Evolutionary conservation across 768 basidiomycete genomes (phyloP).

Genomic region (Agrocybe pediades): DNA sequence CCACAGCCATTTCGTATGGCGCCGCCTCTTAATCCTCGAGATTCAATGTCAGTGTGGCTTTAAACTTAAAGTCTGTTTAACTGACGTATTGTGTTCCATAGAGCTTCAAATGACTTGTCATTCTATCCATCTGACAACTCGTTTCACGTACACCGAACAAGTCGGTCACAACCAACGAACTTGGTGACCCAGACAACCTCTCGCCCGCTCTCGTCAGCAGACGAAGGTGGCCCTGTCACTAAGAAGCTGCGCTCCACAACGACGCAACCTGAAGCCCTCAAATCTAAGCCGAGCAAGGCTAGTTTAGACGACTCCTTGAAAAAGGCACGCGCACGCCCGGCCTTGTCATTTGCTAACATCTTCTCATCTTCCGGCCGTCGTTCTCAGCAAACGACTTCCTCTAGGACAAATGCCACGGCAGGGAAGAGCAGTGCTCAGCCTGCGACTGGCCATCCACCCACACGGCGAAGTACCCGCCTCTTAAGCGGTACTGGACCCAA

Average conservation of each 20-base stretch:
- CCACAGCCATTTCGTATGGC: constrained; percentile 63
- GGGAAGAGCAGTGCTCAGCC: constrained; percentile 54
- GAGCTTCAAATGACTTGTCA: constrained; percentile 57
- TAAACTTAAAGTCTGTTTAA: constrained; percentile 4
- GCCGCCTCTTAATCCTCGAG: constrained; percentile 50
- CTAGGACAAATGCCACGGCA: constrained; percentile 53
- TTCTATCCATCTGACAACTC: constrained; percentile 53
- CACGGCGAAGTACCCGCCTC: constrained; percentile 76
- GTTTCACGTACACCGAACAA: constrained; percentile 51
- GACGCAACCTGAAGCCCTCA: constrained; percentile 53
- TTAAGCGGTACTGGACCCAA: constrained; percentile 59
- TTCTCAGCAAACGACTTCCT: constrained; percentile 72
- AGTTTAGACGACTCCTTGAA: constrained; percentile 72
- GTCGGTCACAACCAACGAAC: constrained; percentile 42
- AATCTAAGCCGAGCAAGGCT: constrained; percentile 62
- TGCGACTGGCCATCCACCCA: constrained; percentile 41
- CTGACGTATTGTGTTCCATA: constrained; percentile 27
- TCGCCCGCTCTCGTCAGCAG: constrained; percentile 79
- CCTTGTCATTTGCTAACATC: constrained; percentile 83
- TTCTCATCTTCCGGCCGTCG: constrained; percentile 85
- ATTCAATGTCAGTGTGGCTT: constrained; percentile 55
- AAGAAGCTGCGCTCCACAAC: constrained; percentile 73
- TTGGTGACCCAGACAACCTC: constrained; percentile 50
- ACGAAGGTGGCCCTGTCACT: constrained; percentile 76
- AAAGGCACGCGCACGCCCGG: constrained; percentile 92